Evolutionary conservation across 805 yeast species (phyloP).

Genomic region (Suhomyces emberorum): DNA sequence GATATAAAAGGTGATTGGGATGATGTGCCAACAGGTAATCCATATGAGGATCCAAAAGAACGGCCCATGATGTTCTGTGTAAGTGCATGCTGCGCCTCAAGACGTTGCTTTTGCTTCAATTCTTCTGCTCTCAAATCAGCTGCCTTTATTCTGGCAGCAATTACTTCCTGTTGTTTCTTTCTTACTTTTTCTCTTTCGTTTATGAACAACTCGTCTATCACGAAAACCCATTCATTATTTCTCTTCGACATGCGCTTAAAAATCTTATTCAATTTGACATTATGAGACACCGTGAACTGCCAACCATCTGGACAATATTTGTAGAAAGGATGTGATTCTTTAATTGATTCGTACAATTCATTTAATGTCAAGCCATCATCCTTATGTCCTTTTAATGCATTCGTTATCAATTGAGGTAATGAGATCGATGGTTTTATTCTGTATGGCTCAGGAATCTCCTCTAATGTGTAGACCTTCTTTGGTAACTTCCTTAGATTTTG

Average conservation of each 20-base stretch:
- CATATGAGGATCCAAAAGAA: slow-evolving; percentile 24
- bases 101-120: slow-evolving; percentile 43
- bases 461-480: slow-evolving; percentile 66
- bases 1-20: slow-evolving; percentile 21
- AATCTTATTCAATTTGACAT: slow-evolving; percentile 79
- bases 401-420: slow-evolving; percentile 75
- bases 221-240: slow-evolving; percentile 96
- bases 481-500: slow-evolving; percentile 47
- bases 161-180: slow-evolving; percentile 54
- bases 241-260: slow-evolving; percentile 70
- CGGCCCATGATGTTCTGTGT: slow-evolving; percentile 24
- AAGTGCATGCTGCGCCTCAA: slow-evolving; percentile 26
- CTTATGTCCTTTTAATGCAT: slow-evolving; percentile 67
- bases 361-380: slow-evolving; percentile 60
- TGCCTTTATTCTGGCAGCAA: slow-evolving; percentile 57
- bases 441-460: slow-evolving; percentile 86
- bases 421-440: slow-evolving; percentile 81
- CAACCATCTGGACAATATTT: slow-evolving; percentile 95
- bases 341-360: slow-evolving; percentile 83
- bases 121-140: slow-evolving; percentile 53
- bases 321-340: slow-evolving; percentile 86
- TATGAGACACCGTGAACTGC: slow-evolving; percentile 94
- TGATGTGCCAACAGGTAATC: slow-evolving; percentile 17
- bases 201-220: slow-evolving; percentile 79
- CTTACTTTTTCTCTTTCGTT: slow-evolving; percentile 77